Base-by-base conservation (phyloP, 768 basidiomycete species). In the Psilocybe tampanensis region DNA sequence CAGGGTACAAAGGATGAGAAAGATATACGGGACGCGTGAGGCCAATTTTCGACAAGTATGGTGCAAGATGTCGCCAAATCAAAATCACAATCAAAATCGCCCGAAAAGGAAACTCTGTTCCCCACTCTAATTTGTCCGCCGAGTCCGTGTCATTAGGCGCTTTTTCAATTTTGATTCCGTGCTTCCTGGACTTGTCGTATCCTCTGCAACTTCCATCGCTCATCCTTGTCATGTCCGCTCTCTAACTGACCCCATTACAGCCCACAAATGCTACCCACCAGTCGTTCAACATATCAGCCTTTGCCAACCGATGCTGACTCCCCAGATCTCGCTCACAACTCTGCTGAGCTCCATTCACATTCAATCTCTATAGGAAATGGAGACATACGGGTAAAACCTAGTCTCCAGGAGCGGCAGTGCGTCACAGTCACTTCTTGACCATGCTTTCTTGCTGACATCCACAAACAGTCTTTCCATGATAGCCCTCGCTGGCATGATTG, bases 401-500 rank as follows among this genome's bases (percentile, higher is more conserved):
- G 58, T 15, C 59, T 72, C 42, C 68, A 72, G 39, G 67, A 70
- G 52, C 65, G 71, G 48, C 71, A 72, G 70, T 70, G 45, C 39
- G 71, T 66, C 12, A n/a, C 6, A 24, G 33, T 17, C 26, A 34
- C n/a, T 11, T 13, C 19, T 8, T 49, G 33, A 5, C 7, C n/a
- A 21, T n/a, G 26, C 11, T 34, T 17, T 53, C 3, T 29, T 5
- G 4, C 45, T 41, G 22, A 58, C 44, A 39, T 24, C 8, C 32
- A 21, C 15, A 8, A 5, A 45, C 8, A 72, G 70, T 32, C 62
- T 72, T 47, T 68, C 70, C 2, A 70, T 71, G 69, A 70, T 71
- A 29, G 68, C 67, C 32, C 60, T 69, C 8, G 68, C 69, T 51
- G 74, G 72, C 3, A 76, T 73, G 60, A 80, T 81, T 52, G 82